Conservation (phyloP, 192 early-diverging fungal genomes). For the Gigaspora rosea region DNA sequence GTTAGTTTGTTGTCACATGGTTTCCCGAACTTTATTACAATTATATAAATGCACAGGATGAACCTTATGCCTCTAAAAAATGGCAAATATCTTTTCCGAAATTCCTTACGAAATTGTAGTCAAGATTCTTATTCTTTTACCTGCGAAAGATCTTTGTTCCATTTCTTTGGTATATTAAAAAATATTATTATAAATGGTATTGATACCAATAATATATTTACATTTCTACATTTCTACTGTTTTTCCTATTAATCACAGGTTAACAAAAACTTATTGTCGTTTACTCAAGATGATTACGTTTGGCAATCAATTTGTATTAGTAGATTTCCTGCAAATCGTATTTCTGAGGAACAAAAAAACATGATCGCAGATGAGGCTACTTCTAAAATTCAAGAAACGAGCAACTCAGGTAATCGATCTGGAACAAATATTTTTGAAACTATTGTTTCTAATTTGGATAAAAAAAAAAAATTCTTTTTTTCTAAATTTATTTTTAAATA, state of each 20-base stretch:
- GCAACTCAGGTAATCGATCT: no score
- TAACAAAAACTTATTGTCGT: background rate
- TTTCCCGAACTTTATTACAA: no score
- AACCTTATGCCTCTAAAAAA: background rate
- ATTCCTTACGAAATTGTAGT: background rate
- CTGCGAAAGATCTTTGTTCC: background rate
- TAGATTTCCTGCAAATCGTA: background rate
- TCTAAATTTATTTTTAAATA: no score
- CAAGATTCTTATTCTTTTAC: background rate
- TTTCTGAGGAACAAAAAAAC: background rate
- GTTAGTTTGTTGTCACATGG: no score
- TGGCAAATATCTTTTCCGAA: background rate
- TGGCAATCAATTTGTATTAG: background rate
- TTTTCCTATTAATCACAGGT: background rate
- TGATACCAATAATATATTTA: background rate
- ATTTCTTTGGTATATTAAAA: slow-evolving; percentile 4
- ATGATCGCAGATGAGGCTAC: background rate
- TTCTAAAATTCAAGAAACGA: background rate
- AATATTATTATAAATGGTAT: background rate
- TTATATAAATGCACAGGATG: no score
- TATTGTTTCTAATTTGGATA: no score
- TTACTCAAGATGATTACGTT: background rate
- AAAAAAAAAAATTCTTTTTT: no score
- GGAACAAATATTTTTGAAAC: no score
- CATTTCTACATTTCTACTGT: background rate